Conservation (phyloP, 2,329 filamentous ascomycete genomes). For the Colletotrichum sp. region DNA sequence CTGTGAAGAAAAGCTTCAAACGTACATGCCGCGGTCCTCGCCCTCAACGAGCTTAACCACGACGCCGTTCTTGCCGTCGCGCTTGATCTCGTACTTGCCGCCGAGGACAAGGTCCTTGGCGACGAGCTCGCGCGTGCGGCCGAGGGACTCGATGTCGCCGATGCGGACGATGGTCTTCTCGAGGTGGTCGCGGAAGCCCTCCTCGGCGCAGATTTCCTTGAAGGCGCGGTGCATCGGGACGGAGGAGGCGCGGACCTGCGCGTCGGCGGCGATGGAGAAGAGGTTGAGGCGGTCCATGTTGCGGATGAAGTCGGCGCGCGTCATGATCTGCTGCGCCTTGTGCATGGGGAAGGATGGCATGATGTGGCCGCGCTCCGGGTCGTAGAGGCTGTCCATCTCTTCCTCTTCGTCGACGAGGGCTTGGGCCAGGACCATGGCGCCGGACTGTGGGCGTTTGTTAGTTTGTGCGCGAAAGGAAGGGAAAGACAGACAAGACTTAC, state of each 20-base stretch:
- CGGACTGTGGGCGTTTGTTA: conserved; percentile 58
- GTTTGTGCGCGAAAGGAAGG: not conserved
- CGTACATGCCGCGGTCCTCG: conserved; percentile 31
- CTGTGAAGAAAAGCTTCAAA: not conserved
- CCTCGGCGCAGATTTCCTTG: conserved; percentile 75
- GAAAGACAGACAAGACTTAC: conserved; percentile 52
- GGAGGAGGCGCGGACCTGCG: conserved; percentile 88
- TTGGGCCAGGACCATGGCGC: conserved; percentile 90
- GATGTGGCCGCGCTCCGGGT: conserved; percentile 16
- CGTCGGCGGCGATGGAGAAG: conserved; percentile 89
- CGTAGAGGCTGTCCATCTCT: conserved; percentile 42
- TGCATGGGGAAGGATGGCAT: conserved; percentile 63
- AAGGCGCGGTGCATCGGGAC: conserved; percentile 98
- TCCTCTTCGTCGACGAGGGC: conserved; percentile 86
- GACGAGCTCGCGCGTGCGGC: conserved; percentile 91
- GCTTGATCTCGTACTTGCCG: conserved; percentile 75
- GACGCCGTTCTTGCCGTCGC: conserved; percentile 41
- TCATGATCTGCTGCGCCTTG: conserved; percentile 91
- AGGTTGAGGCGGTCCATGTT: conserved; percentile 92
- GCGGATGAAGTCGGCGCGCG: conserved; percentile 91
- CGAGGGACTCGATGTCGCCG: conserved; percentile 89
- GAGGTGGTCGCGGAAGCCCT: conserved; percentile 58
- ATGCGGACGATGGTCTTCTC: conserved; percentile 70
- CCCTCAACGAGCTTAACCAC: conserved; percentile 49
- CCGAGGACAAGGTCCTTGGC: conserved; percentile 92